These are phyloP conservation scores for Tripterygium wilfordii DNA, from an alignment of 177 flowering plant species.

Conservation along the genomic window DNA sequence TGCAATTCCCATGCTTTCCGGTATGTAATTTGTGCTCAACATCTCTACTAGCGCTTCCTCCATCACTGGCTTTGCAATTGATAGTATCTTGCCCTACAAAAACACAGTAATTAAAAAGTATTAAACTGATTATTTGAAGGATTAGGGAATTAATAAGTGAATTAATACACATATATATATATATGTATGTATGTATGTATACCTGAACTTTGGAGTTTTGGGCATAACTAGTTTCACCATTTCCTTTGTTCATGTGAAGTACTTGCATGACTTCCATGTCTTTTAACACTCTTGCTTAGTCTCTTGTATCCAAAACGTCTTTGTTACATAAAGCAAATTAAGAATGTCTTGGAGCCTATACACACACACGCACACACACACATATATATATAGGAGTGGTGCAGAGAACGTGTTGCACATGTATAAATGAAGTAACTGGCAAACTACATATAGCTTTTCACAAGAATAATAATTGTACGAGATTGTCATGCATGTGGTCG, in stretches of 20 bases:
- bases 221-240: conserved; percentile 30
- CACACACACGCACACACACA: too few species aligned
- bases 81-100: conserved; percentile 22
- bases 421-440: too few species aligned
- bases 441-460: too few species aligned
- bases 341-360: too few species aligned
- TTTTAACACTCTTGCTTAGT: background rate
- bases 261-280: conserved; percentile 19
- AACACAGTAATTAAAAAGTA: background rate
- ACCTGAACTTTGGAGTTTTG: conserved; percentile 30
- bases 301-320: too few species aligned
- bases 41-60: conserved; percentile 19
- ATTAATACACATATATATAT: background rate
- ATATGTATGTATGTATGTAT: background rate
- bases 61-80: conserved; percentile 6
- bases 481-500: too few species aligned
- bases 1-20: conserved; percentile 21
- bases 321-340: too few species aligned
- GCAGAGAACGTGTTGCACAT: too few species aligned
- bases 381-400: too few species aligned
- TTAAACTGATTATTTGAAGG: too few species aligned
- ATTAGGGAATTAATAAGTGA: too few species aligned
- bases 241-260: conserved; percentile 32
- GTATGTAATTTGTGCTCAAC: background rate
- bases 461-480: too few species aligned